Evolutionary conservation across 768 basidiomycete genomes (phyloP).

Genomic region (Tricholoma terreum): DNA sequence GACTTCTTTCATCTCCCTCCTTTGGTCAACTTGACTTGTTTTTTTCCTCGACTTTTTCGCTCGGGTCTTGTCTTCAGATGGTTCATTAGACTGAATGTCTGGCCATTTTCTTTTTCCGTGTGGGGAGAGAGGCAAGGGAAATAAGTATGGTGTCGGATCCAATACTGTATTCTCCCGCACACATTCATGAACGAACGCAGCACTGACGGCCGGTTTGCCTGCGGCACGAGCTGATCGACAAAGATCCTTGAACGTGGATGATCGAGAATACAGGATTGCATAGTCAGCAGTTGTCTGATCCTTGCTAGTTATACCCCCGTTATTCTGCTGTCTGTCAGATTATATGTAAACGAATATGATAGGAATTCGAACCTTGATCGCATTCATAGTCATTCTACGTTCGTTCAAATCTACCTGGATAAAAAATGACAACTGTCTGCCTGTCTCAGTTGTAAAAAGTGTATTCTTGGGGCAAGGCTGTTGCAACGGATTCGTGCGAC

Average conservation of each 20-base stretch:
- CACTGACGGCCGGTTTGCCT: conserved; percentile 46
- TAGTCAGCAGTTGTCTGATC: conserved; percentile 58
- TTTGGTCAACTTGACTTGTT: conserved; percentile 9
- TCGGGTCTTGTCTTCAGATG: conserved; percentile 2
- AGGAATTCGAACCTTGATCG: conserved; percentile 53
- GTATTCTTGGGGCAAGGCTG: conserved; percentile 13
- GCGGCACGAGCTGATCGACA: conserved; percentile 30
- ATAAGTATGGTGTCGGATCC: conserved; percentile 42
- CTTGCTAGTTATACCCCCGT: conserved; percentile 58
- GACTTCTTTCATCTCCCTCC: conserved; percentile 12
- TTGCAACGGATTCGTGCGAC: background rate
- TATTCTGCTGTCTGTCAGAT: conserved; percentile 42
- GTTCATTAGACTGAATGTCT: conserved; percentile 8
- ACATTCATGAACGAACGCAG: conserved; percentile 54
- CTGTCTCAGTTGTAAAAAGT: conserved; percentile 46
- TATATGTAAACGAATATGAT: background rate
- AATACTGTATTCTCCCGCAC: conserved; percentile 41
- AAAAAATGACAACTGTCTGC: conserved; percentile 51
- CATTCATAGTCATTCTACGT: conserved; percentile 44
- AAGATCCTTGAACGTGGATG: conserved; percentile 50
- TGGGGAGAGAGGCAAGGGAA: conserved; percentile 27
- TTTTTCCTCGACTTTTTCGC: conserved; percentile 12
- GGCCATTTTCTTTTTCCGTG: conserved; percentile 19
- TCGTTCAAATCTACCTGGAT: conserved; percentile 66
- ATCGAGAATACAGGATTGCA: conserved; percentile 51